Percentiles rank a stretch among this genome's conserved stretches.
These are phyloP conservation scores for Scorias spongiosa DNA, from an alignment of 2,329 filamentous ascomycete genomes.

Conservation along the genomic window DNA sequence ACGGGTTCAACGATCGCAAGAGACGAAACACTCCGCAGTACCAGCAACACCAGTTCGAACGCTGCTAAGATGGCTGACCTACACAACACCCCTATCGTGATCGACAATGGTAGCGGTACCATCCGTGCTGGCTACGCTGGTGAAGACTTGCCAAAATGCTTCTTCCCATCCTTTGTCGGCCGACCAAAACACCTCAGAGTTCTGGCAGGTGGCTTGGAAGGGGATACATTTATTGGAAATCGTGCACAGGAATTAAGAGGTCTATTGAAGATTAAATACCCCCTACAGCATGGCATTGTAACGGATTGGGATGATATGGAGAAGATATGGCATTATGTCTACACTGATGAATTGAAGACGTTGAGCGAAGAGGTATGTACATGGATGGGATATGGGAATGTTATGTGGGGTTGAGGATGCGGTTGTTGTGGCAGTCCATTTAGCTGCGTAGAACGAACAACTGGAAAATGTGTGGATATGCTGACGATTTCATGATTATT, in stretches of 20 bases:
- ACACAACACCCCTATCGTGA: conserved; percentile 95
- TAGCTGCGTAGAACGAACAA: neutral
- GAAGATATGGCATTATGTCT: conserved; percentile 97
- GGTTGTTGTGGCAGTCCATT: neutral
- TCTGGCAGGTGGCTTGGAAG: conserved; percentile 88
- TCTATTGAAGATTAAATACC: conserved; percentile 87
- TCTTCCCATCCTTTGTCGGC: conserved; percentile 93
- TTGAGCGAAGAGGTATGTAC: conserved; percentile 74
- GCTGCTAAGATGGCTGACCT: conserved; percentile 46
- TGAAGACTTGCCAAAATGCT: conserved; percentile 89
- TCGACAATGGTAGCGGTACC: conserved; percentile 96
- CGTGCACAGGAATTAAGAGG: conserved; percentile 82
- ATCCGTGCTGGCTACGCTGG: conserved; percentile 95
- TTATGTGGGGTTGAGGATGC: neutral
- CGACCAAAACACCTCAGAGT: conserved; percentile 90
- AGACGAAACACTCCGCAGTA: neutral
- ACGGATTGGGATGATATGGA: conserved; percentile 99
- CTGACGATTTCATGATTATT: conserved; percentile 3
- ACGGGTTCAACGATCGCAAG: neutral
- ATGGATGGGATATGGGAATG: too few species aligned
- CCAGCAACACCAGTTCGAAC: conserved; percentile 6
- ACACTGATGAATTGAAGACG: conserved; percentile 88
- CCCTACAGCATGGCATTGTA: conserved; percentile 92
- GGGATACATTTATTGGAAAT: conserved; percentile 91
- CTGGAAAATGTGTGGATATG: neutral